These are phyloP conservation scores for Rhododendron williamsianum DNA, from an alignment of 148 eudicot species.

Conservation along the genomic window DNA sequence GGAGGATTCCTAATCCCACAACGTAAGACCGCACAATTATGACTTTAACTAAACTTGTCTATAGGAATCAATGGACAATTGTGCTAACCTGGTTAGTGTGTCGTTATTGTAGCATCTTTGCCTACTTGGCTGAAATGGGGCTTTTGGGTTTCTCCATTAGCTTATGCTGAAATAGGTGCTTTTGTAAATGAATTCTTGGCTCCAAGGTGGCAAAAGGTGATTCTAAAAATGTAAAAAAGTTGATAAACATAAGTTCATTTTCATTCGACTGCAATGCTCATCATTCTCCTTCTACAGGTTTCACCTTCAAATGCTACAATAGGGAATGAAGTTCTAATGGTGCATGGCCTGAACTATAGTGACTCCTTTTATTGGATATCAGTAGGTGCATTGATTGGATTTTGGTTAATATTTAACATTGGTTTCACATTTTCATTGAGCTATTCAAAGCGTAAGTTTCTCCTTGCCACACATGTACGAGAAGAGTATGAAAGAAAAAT, in stretches of 20 bases:
- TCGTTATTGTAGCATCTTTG: conserved; percentile 30
- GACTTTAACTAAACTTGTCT: not conserved
- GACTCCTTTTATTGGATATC: conserved; percentile 40
- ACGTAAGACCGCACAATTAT: conserved; percentile 16
- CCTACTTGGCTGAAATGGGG: conserved; percentile 84
- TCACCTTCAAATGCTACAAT: conserved; percentile 23
- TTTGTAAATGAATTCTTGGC: conserved; percentile 63
- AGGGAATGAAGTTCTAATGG: conserved; percentile 23
- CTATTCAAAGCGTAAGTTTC: conserved; percentile 28
- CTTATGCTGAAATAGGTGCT: conserved; percentile 61
- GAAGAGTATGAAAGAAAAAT: not conserved
- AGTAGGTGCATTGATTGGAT: conserved; percentile 33
- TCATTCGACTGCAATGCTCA: not conserved
- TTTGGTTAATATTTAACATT: conserved; percentile 24
- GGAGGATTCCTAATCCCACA: conserved; percentile 56
- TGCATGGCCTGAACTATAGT: conserved; percentile 31
- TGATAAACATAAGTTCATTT: too few relatives aligned
- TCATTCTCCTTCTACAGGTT: not conserved
- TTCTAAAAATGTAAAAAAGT: too few relatives aligned
- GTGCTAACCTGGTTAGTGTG: not conserved
- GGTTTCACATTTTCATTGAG: conserved; percentile 33
- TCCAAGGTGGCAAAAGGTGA: conserved; percentile 62
- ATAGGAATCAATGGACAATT: not conserved
- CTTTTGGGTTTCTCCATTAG: conserved; percentile 61
- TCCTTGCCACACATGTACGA: not conserved